Conservation (phyloP, 768 basidiomycete species). For the Termitomyces sp. region DNA sequence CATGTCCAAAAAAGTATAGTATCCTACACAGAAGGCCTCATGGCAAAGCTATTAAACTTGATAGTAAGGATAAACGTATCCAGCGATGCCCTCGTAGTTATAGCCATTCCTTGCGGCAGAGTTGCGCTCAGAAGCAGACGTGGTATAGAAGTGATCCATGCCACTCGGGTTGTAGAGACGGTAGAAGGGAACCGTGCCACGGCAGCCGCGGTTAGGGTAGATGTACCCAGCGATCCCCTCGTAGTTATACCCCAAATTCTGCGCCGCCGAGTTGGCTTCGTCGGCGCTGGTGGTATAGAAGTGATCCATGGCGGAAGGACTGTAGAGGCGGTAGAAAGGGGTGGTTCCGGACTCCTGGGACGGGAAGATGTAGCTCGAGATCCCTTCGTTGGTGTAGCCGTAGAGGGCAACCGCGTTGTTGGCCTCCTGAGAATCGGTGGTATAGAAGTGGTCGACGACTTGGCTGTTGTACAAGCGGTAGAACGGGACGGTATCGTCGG, state of each 20-base stretch:
- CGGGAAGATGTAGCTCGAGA: constrained; percentile 14
- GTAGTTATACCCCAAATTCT: constrained; percentile 14
- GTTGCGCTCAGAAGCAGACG: constrained; percentile 9
- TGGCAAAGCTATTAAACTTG: background rate
- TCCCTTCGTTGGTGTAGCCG: constrained; percentile 11
- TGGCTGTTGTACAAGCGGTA: constrained; percentile 1
- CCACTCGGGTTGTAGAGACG: constrained; percentile 18
- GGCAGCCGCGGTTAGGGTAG: constrained; percentile 9
- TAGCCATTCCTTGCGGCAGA: constrained; percentile 8
- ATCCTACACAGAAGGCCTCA: background rate
- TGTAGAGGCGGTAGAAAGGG: constrained; percentile 24
- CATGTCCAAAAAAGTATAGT: background rate
- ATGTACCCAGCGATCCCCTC: constrained; percentile 23
- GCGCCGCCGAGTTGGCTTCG: constrained; percentile 14
- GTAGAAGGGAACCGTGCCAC: constrained; percentile 19
- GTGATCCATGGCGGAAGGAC: constrained; percentile 14
- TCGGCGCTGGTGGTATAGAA: constrained; percentile 22
- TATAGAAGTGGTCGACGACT: constrained; percentile 18
- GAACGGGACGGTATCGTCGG: background rate
- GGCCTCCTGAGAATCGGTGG: constrained; percentile 10
- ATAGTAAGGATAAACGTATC: constrained; percentile 10
- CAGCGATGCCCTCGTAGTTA: constrained; percentile 12
- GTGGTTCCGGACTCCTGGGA: constrained; percentile 8
- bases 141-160: constrained; percentile 26
- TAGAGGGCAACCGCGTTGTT: constrained; percentile 2